Percentiles rank a stretch among this genome's conserved stretches.
phyloP scores from a whole-genome alignment of 192 early-diverging fungal genomes.

The Cladochytrium replicatum region DNA sequence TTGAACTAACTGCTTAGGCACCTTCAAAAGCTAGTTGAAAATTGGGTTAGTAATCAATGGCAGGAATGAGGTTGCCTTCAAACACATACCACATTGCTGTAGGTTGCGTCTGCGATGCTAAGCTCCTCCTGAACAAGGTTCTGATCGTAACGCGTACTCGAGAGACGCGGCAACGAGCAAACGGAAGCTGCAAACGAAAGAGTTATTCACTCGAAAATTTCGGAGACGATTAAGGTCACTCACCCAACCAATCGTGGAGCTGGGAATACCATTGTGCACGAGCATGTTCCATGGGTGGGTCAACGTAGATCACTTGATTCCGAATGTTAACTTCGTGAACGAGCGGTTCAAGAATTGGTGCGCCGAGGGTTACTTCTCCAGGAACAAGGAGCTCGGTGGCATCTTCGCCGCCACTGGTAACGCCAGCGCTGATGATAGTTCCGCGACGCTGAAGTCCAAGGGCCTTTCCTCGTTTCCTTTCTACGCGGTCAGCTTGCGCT shows the following conservation, averaged over 20 bases:
- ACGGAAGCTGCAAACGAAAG: conserved; percentile 43
- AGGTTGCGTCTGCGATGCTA: conserved; percentile 42
- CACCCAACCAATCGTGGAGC: conserved; percentile 84
- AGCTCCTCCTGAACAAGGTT: conserved; percentile 42
- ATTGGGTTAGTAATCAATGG: conserved; percentile 6
- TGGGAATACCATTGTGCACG: conserved; percentile 78
- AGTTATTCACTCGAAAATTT: not conserved
- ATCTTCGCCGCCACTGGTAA: not conserved
- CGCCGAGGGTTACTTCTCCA: conserved; percentile 47
- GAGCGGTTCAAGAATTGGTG: conserved; percentile 56
- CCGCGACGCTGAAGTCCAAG: conserved; percentile 13
- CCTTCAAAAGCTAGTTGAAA: conserved; percentile 42
- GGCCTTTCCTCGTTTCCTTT: not conserved
- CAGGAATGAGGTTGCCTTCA: not conserved
- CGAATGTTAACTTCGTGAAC: conserved; percentile 82
- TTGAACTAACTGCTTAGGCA: too few relatives aligned
- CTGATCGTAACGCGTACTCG: conserved; percentile 86
- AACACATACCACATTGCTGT: conserved; percentile 46
- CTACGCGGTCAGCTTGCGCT: conserved; percentile 5
- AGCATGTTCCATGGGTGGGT: conserved; percentile 93
- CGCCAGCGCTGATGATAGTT: conserved; percentile 10
- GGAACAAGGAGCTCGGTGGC: not conserved
- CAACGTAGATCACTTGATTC: conserved; percentile 94
- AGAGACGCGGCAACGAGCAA: conserved; percentile 74
- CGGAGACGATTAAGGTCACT: conserved; percentile 4